These are phyloP conservation scores for Aspergillus tanneri DNA, from an alignment of 2,329 filamentous ascomycete species.

Conservation along the genomic window DNA sequence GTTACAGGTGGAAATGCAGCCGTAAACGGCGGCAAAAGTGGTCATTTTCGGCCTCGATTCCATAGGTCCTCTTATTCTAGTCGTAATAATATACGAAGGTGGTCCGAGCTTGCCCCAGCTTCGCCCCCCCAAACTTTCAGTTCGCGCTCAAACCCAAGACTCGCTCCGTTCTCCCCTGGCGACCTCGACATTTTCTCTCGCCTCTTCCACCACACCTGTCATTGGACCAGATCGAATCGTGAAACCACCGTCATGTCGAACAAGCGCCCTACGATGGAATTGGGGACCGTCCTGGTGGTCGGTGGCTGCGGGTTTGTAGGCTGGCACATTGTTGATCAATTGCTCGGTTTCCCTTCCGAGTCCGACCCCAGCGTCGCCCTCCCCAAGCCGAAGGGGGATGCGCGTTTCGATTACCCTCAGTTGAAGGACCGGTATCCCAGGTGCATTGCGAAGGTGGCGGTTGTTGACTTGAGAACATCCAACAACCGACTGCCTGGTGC, in stretches of 20 bases:
- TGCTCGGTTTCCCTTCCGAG: conserved; percentile 60
- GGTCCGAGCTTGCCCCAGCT: too few relatives aligned
- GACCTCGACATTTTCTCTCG: conserved; percentile 9
- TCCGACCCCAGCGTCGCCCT: conserved; percentile 39
- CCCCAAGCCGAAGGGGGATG: conserved; percentile 35
- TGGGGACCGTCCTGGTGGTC: conserved; percentile 74
- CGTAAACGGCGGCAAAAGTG: conserved; percentile 18
- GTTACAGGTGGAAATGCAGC: conserved; percentile 23
- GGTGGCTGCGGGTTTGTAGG: conserved; percentile 84
- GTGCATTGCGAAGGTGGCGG: conserved; percentile 58
- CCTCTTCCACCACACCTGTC: too few relatives aligned
- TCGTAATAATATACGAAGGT: too few relatives aligned
- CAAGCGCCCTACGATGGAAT: conserved; percentile 38
- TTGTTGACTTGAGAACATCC: conserved; percentile 69
- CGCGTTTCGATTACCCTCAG: conserved; percentile 39
- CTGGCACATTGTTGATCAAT: conserved; percentile 74
- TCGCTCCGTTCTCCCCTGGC: neutral
- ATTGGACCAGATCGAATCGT: conserved; percentile 1
- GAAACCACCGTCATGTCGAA: conserved; percentile 26
- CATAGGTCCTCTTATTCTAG: conserved; percentile 22
- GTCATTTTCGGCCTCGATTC: conserved; percentile 21
- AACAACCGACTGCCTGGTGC: conserved; percentile 65
- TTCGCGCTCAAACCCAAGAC: too few relatives aligned
- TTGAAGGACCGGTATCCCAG: conserved; percentile 43
- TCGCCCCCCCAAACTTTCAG: too few relatives aligned